Conservation (phyloP, 495 filamentous ascomycete genomes). For the Jackrogersella minutella region DNA sequence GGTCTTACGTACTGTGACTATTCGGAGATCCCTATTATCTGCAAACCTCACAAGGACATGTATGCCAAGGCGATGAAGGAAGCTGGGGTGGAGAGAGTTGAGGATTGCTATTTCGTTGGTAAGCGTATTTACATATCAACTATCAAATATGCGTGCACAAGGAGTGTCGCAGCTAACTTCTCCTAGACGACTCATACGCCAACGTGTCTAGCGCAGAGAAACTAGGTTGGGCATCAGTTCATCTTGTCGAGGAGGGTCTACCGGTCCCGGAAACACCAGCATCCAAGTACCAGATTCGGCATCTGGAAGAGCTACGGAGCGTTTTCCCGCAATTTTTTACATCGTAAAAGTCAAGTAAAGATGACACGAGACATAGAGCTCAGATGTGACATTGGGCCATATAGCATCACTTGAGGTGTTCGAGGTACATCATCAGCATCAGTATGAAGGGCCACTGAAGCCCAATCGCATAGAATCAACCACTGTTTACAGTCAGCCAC, state of each 20-base stretch:
- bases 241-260: conserved; percentile 79
- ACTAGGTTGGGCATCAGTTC: conserved; percentile 80
- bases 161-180: conserved; percentile 17
- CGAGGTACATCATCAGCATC: conserved; percentile 1
- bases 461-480: background rate
- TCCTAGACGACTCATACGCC: conserved; percentile 77
- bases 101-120: conserved; percentile 88
- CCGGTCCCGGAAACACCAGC: conserved; percentile 65
- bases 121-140: conserved; percentile 41
- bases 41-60: conserved; percentile 87
- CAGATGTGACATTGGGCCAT: background rate
- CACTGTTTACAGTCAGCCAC: conserved; percentile 2
- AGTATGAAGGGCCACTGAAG: background rate
- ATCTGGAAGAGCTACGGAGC: conserved; percentile 73
- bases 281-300: conserved; percentile 72
- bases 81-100: conserved; percentile 62
- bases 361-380: conserved; percentile 7
- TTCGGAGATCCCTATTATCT: conserved; percentile 67
- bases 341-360: conserved; percentile 30
- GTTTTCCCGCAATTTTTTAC: conserved; percentile 85
- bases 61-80: conserved; percentile 80
- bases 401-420: conserved; percentile 6
- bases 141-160: background rate
- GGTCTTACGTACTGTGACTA: conserved; percentile 96
- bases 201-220: conserved; percentile 77